Conservation (phyloP, 306 rosid species). For the Corylus heterophylla region DNA sequence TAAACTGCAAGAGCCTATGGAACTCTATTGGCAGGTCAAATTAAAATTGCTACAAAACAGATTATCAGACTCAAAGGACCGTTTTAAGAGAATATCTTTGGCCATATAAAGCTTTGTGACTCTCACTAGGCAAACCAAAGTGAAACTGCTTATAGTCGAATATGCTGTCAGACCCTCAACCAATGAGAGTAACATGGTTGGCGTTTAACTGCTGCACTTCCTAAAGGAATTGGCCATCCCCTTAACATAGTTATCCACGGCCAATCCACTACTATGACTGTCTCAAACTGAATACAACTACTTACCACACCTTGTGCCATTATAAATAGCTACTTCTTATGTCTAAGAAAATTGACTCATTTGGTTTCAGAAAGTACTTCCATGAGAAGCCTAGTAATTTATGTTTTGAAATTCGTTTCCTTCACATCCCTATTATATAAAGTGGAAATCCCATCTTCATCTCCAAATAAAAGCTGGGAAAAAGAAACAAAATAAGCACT, state of each 20-base stretch:
- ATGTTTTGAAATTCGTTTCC: not conserved
- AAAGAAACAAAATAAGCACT: not conserved
- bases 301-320: not conserved
- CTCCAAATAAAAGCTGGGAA: not conserved
- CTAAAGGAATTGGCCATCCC: conserved; percentile 3
- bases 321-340: not conserved
- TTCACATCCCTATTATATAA: not conserved
- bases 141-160: not conserved
- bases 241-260: not conserved
- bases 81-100: not conserved
- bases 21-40: not conserved
- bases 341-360: not conserved
- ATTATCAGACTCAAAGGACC: not conserved
- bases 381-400: not conserved
- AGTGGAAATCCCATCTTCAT: not conserved
- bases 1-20: not conserved
- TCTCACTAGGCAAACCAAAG: not conserved
- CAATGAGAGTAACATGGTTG: not conserved
- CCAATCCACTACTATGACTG: not conserved
- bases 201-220: not conserved
- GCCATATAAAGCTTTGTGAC: not conserved
- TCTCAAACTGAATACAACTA: not conserved
- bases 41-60: not conserved
- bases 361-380: not conserved
- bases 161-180: not conserved